Base-by-base conservation (phyloP, 2,329 filamentous ascomycete genomes). In the Colletotrichum liriopes region DNA sequence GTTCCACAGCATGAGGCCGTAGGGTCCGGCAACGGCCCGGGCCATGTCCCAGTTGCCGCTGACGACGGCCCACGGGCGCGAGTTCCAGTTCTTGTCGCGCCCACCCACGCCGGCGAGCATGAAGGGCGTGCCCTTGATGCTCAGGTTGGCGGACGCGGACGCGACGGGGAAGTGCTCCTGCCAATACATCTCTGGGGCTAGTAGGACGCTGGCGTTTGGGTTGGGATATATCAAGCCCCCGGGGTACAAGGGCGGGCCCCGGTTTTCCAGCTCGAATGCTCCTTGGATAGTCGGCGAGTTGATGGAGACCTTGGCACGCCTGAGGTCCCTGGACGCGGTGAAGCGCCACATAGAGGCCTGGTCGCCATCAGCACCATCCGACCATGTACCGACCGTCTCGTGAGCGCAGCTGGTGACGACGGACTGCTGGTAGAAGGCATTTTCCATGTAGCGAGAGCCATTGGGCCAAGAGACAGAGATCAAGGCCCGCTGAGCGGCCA, bases 61-160 rank as follows among this genome's bases (percentile, higher is more conserved):
- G n/a, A 70, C 55, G 26, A 59, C 56, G 43, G 70, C 70, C 70
- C 73, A 74, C n/a, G 62, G 47, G n/a, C 65, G 63, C 29, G 70
- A 74, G 61, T 73, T 70, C 73, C 73, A 74, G 65, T 74, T 74
- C 58, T 65, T 65, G 69, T 74, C 73, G 54, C 73, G 62, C 23
- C 73, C 72, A 37, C 73, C 72, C 55, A 72, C 68, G 43, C 73
- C 73, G 29, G 54, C 62, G 60, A 72, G 47, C 32, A 67, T 61
- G 68, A 70, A 72, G n/a, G 74, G 73, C 45, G 74, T 74, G 49
- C 70, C 74, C 37, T 65, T 59, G 68, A 75, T 58, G 62, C 54
- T 67, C 55, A 75, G 66, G 65, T 74, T 67, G 68, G 55, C 74
- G 56, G 74, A 67, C 41, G 66, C 61, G 29, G 58, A 65, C 32